Base-by-base conservation (phyloP, 2,329 filamentous ascomycete species). In the Camptophora hylomeconis region DNA sequence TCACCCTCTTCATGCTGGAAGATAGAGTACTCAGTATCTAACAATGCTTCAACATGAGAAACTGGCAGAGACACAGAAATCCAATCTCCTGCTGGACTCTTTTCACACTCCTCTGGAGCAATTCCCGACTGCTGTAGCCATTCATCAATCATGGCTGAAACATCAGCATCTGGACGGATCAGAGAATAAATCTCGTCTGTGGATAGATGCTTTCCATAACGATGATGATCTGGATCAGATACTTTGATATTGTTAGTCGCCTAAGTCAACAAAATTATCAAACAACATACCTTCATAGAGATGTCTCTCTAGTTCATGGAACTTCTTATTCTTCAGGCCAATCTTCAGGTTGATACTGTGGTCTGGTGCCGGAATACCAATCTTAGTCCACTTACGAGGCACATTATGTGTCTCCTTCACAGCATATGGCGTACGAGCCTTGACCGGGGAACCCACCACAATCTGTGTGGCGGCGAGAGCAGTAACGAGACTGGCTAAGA, bases 11-110 rank as follows among this genome's bases (percentile, higher is more conserved):
- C 49, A 40, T 71, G 67, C 45, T 63, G 51, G 49, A 63, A 75
- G 36, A 63, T 53, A 30, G 55, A 57, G 42, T 68, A 69, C 31
- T 60, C 53, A 3, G 65, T 65, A 32, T 67, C 49, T 11, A 75
- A 56, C 4, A 74, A 58, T 12, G 54, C 51, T 43, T 75, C 69
- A 1, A 63, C 60, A 22, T 56, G 48, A 22, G 55, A 50, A 11
- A 75, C 57, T 2, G 68, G 62, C 6, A 74, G 48, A 17, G 57
- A 50, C 4, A 72, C 53, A 10, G 58, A 61, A 36, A 74, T 60
- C 65, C 67, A 73, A 40, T 74, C 69, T 43, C 64, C 66, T 20
- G 68, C 64, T 0, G 65, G 54, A 42, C 56, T 67, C 48, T 68
- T 65, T 13, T 45, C 44, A 5, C 59, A 33, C 28, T 52, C 42